Evolutionary conservation across 306 rosid genomes (phyloP).

Genomic region (Malus asiatica): DNA sequence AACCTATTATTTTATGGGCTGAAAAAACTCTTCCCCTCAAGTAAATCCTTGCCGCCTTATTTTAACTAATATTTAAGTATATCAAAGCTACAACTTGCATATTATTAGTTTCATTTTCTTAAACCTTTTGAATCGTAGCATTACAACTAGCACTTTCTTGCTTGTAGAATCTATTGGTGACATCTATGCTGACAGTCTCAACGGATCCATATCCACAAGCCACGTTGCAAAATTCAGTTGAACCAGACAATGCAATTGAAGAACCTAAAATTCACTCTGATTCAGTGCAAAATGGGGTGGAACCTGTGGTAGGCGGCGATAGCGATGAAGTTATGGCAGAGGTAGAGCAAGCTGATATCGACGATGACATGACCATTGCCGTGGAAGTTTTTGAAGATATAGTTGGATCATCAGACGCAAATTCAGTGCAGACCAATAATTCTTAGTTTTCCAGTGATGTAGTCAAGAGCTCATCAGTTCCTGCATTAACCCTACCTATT

Average conservation of each 20-base stretch:
- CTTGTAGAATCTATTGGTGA: conserved; percentile 78
- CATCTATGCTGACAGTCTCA: conserved; percentile 56
- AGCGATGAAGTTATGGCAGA: conserved; percentile 71
- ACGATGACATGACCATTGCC: conserved; percentile 69
- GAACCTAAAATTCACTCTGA: conserved; percentile 36
- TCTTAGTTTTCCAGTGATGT: conserved; percentile 20
- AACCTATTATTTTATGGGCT: not conserved
- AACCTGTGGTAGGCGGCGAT: conserved; percentile 34
- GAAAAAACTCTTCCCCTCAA: not conserved
- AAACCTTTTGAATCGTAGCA: not conserved
- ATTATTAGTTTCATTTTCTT: not conserved
- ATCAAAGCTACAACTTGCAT: not conserved
- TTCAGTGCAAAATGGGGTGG: conserved; percentile 55
- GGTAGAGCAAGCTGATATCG: conserved; percentile 44
- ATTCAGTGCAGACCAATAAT: conserved; percentile 36
- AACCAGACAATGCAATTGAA: conserved; percentile 36
- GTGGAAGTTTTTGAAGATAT: conserved; percentile 52
- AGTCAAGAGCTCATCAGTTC: not conserved
- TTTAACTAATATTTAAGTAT: not conserved
- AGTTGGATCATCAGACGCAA: conserved; percentile 51
- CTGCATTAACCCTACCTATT: conserved; percentile 1
- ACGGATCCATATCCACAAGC: conserved; percentile 45
- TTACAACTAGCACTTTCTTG: conserved; percentile 10
- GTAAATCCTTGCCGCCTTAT: not conserved
- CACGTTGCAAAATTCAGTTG: conserved; percentile 27